Evolutionary conservation across 2,329 filamentous ascomycete species (phyloP), one percentile per base, ranked within the genome.

Genomic region (Cladosporium sphaerospermum): DNA sequence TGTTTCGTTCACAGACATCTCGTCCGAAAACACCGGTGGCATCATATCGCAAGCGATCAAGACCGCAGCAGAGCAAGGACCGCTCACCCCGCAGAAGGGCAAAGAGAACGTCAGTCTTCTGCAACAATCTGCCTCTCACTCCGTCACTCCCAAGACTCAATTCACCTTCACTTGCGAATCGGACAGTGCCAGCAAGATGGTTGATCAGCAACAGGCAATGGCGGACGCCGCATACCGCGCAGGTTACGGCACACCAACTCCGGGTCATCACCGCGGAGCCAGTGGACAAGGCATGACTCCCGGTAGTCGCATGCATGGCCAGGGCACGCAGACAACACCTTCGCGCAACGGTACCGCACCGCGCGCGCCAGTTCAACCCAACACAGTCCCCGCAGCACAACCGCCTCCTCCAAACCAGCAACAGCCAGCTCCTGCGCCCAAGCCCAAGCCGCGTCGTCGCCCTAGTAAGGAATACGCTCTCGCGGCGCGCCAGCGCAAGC

Each of bases 141-240:
- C 59, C 54, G 67, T 80, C 3, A 83, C 79, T 34, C 81, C 85
- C 5, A 89, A 90, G 53, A 86, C 88, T 0, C 89, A 96, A 62
- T 99, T 99, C 68, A 99, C 93, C 9, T 99, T 99, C 67, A 95
- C 89, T 10, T 96, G 90, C 70, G 88, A 95, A 64, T 92, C 91
- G 1, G 89, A 93, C 66, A 89, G 90, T 36, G 85, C 88, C 1
- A 89, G 86, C 55, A 83, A 86, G 53, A 81, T 89, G 67, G 83
- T 84, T 48, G 64, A 67, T 46, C 62, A 64, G 45, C 43, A 48
- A 50, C 63, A 66, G 44, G 53, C 52, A 9, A 50, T 54, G 45
- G 54, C 60, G 39, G 56, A 58, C 19, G 43, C 58, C 16, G 57
- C 54, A 50, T 46, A 55, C 56, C 28, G 52, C 23, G 28, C 43